A percentile compares a stretch with the other conserved stretches of the same genome.
These are phyloP conservation scores for Aspergillus mulundensis DNA, from an alignment of 495 filamentous ascomycete species.

Conservation along the genomic window DNA sequence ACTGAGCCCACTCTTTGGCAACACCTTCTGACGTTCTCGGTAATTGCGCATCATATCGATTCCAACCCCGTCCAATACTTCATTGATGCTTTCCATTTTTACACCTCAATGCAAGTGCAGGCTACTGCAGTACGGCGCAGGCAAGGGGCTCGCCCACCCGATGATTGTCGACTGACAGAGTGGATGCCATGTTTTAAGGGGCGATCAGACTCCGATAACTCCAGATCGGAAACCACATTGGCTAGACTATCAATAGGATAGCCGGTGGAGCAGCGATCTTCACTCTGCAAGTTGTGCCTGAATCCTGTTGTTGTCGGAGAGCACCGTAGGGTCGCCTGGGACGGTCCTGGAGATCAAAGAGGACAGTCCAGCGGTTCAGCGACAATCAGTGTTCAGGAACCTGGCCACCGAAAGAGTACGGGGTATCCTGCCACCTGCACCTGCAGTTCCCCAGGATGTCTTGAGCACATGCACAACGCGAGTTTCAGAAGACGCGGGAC, in stretches of 20 bases:
- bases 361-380: not conserved
- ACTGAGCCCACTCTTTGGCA: not conserved
- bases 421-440: not conserved
- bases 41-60: not conserved
- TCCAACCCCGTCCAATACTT: not conserved
- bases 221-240: constrained; percentile 12
- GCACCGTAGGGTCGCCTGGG: not conserved
- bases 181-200: constrained; percentile 2
- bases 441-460: not conserved
- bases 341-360: not conserved
- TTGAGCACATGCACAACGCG: not conserved
- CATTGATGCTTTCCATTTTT: not conserved
- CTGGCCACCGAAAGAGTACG: not conserved
- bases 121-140: not conserved
- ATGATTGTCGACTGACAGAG: not conserved
- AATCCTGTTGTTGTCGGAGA: constrained; percentile 2
- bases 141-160: not conserved
- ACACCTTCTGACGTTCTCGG: constrained; percentile 1
- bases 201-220: constrained; percentile 3
- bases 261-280: constrained; percentile 2
- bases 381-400: not conserved
- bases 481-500: constrained; percentile 1
- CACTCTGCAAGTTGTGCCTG: not conserved
- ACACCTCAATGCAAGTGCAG: not conserved
- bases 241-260: constrained; percentile 3